Evolutionary conservation across 2,329 filamentous ascomycete species (phyloP).

Genomic region (Microdochium bolleyi): DNA sequence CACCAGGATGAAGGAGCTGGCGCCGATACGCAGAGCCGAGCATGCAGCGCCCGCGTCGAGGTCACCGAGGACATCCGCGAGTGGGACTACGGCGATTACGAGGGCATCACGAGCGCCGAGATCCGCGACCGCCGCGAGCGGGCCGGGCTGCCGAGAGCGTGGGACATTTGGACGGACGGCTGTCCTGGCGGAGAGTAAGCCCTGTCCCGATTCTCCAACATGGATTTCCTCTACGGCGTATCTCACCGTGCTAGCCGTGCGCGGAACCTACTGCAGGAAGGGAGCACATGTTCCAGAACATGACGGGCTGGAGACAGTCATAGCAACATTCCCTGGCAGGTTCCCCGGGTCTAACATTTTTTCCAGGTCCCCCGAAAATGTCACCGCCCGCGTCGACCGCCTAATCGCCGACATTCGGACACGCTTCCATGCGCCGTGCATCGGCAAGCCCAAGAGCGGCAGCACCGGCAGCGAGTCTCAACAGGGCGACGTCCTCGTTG

Average conservation of each 20-base stretch:
- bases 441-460: slow-evolving; percentile 37
- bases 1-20: slow-evolving; percentile 8
- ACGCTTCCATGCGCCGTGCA: slow-evolving; percentile 54
- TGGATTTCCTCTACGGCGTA: background rate
- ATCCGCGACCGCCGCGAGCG: slow-evolving; percentile 52
- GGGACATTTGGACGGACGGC: slow-evolving; percentile 89
- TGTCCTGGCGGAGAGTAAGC: slow-evolving; percentile 77
- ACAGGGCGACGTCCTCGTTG: slow-evolving; percentile 63
- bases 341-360: background rate
- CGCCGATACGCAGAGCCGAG: slow-evolving; percentile 25
- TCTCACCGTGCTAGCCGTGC: no score
- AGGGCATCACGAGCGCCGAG: slow-evolving; percentile 66
- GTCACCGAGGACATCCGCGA: slow-evolving; percentile 68
- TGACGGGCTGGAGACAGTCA: no score
- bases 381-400: slow-evolving; percentile 64
- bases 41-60: slow-evolving; percentile 53
- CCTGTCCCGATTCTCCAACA: background rate
- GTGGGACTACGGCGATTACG: slow-evolving; percentile 85
- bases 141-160: slow-evolving; percentile 49
- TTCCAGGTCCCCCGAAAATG: slow-evolving; percentile 58
- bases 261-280: no score
- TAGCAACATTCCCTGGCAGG: background rate
- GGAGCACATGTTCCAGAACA: no score
- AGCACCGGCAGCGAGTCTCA: slow-evolving; percentile 30
- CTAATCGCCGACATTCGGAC: slow-evolving; percentile 68